Conservation (phyloP, 2,329 filamentous ascomycete genomes). For the Hypoxylon sp. region DNA sequence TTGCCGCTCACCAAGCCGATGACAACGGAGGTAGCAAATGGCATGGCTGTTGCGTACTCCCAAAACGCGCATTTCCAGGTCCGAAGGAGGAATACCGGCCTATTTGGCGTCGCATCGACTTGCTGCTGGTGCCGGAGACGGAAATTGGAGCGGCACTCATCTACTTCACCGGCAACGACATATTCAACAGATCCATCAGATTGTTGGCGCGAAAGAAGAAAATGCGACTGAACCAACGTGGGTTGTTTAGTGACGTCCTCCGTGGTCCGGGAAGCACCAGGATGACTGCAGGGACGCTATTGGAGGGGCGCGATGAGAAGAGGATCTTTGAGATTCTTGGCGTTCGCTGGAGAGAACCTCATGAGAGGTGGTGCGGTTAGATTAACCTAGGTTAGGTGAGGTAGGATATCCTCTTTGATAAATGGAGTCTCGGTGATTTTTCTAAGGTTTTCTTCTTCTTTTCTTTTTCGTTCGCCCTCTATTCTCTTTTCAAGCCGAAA, state of each 20-base stretch:
- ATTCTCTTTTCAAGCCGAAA: no score
- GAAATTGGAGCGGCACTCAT: slow-evolving; percentile 86
- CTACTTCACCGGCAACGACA: slow-evolving; percentile 96
- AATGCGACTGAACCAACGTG: slow-evolving; percentile 86
- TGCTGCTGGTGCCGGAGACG: slow-evolving; percentile 80
- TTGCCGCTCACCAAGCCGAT: slow-evolving; percentile 66
- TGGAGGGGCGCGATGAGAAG: slow-evolving; percentile 80
- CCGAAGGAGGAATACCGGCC: slow-evolving; percentile 47
- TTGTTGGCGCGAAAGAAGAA: slow-evolving; percentile 80
- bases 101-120: slow-evolving; percentile 83
- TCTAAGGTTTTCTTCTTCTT: not conserved
- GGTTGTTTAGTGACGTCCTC: slow-evolving; percentile 77
- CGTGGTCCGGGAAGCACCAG: slow-evolving; percentile 65
- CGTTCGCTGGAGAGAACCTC: slow-evolving; percentile 83
- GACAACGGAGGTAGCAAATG: slow-evolving; percentile 75
- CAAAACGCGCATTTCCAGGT: slow-evolving; percentile 48
- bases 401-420: not conserved
- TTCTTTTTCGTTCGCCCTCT: no score
- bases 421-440: not conserved
- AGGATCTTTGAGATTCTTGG: slow-evolving; percentile 83
- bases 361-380: slow-evolving; percentile 73
- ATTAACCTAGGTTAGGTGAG: no score
- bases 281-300: slow-evolving; percentile 71
- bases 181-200: slow-evolving; percentile 89
- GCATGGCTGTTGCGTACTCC: slow-evolving; percentile 84